Conservation (phyloP, 2,329 filamentous ascomycete species). For the Xylaria sp. region DNA sequence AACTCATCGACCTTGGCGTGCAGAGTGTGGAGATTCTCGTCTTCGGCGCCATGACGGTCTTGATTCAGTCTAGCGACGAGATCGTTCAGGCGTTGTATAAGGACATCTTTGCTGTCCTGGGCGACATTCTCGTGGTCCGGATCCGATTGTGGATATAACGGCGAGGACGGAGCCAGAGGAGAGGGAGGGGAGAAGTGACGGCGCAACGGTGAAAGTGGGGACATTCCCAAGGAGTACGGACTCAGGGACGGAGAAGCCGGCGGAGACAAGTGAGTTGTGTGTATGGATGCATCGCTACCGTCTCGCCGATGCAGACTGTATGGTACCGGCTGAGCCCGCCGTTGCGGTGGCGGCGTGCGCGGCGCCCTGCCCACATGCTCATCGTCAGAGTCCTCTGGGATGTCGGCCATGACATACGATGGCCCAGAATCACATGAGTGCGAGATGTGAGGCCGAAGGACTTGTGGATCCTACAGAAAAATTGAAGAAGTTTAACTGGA, state of each 20-base stretch:
- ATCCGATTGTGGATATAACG: conserved; percentile 39
- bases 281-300: conserved; percentile 34
- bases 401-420: conserved; percentile 36
- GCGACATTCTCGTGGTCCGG: conserved; percentile 45
- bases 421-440: conserved; percentile 23
- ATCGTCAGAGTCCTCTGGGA: conserved; percentile 40
- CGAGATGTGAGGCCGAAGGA: conserved; percentile 3
- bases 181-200: conserved; percentile 41
- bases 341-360: conserved; percentile 40
- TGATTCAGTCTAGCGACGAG: conserved; percentile 43
- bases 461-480: conserved; percentile 15
- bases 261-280: conserved; percentile 39
- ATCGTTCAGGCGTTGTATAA: conserved; percentile 56
- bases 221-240: conserved; percentile 45
- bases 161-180: conserved; percentile 37
- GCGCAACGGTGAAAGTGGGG: conserved; percentile 46
- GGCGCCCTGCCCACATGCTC: conserved; percentile 39
- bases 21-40: conserved; percentile 51
- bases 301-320: conserved; percentile 31
- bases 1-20: conserved; percentile 58
- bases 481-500: background rate
- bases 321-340: conserved; percentile 27
- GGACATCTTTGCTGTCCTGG: conserved; percentile 56
- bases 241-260: conserved; percentile 46
- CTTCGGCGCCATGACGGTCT: conserved; percentile 41